Evolutionary conservation across 495 filamentous ascomycete species (phyloP).

Genomic region (Amphirosellinia nigrospora): DNA sequence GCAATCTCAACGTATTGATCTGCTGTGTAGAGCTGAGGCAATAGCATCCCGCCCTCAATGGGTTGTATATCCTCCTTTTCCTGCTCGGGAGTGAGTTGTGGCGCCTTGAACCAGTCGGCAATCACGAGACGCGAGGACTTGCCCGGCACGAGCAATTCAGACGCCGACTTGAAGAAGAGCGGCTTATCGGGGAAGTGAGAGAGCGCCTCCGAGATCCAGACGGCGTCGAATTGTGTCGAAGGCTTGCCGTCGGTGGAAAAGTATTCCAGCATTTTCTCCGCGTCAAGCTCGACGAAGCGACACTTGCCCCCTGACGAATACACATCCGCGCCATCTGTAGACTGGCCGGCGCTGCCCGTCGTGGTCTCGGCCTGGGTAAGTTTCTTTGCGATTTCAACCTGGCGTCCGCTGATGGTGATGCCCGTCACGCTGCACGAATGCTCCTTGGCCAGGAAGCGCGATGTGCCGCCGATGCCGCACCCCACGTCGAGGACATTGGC

Average conservation of each 20-base stretch:
- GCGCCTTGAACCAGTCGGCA: slow-evolving; percentile 63
- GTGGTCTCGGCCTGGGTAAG: slow-evolving; percentile 46
- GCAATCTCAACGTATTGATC: slow-evolving; percentile 57
- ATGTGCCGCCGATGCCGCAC: slow-evolving; percentile 63
- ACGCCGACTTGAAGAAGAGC: slow-evolving; percentile 59
- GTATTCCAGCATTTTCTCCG: slow-evolving; percentile 61
- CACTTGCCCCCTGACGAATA: slow-evolving; percentile 50
- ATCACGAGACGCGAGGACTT: slow-evolving; percentile 54
- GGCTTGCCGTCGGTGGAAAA: slow-evolving; percentile 42
- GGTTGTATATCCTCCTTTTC: slow-evolving; percentile 59
- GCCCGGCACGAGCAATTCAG: slow-evolving; percentile 45
- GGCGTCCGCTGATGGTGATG: slow-evolving; percentile 62
- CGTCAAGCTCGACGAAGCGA: slow-evolving; percentile 61
- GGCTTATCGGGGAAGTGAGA: slow-evolving; percentile 63
- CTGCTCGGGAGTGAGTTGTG: slow-evolving; percentile 47
- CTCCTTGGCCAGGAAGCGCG: slow-evolving; percentile 55
- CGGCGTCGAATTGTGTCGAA: slow-evolving; percentile 51
- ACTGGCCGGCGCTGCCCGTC: neutral
- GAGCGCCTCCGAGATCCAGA: slow-evolving; percentile 66
- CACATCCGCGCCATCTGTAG: slow-evolving; percentile 38
- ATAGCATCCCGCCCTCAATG: slow-evolving; percentile 66
- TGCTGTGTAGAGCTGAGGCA: slow-evolving; percentile 58
- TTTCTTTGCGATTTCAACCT: slow-evolving; percentile 57
- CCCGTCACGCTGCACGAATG: slow-evolving; percentile 57
- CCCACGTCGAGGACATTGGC: slow-evolving; percentile 59